Evolutionary conservation across 2,329 filamentous ascomycete species (phyloP).

Genomic region (Magnaporthiopsis rhizophila): DNA sequence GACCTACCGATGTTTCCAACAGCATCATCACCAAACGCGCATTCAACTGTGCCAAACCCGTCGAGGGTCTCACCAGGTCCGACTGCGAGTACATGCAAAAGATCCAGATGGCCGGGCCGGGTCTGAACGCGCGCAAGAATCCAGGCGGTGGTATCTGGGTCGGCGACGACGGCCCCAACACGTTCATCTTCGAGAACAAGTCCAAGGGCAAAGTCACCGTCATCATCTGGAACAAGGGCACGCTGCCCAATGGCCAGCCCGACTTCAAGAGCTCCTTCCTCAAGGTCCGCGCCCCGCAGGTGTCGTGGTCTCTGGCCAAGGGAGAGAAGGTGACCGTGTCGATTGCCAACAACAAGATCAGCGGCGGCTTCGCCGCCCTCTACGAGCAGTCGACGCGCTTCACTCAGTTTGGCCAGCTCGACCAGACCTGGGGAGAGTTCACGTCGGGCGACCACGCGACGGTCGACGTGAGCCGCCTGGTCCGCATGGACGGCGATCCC

Average conservation of each 20-base stretch:
- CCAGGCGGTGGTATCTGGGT: slow-evolving; percentile 21
- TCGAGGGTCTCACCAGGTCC: slow-evolving; percentile 14
- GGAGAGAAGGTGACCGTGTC: slow-evolving; percentile 28
- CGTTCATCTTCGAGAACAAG: slow-evolving; percentile 21
- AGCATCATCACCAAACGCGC: slow-evolving; percentile 6
- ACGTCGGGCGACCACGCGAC: slow-evolving; percentile 28
- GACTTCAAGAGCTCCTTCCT: slow-evolving; percentile 21
- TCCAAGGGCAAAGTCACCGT: slow-evolving; percentile 14
- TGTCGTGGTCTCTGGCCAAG: slow-evolving; percentile 30
- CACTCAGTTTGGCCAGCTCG: slow-evolving; percentile 28
- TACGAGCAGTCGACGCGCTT: slow-evolving; percentile 20
- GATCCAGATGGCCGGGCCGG: slow-evolving; percentile 19
- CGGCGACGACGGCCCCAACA: slow-evolving; percentile 20
- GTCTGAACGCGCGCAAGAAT: slow-evolving; percentile 16
- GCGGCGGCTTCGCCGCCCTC: slow-evolving; percentile 31
- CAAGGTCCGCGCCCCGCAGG: slow-evolving; percentile 19
- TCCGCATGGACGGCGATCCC: slow-evolving; percentile 33
- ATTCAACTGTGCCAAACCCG: slow-evolving; percentile 12
- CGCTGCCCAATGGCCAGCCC: slow-evolving; percentile 6
- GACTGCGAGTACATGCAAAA: slow-evolving; percentile 22
- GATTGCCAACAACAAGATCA: slow-evolving; percentile 23
- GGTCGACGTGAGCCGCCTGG: slow-evolving; percentile 33
- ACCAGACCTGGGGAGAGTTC: slow-evolving; percentile 36
- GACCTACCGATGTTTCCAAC: not conserved
- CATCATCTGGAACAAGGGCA: slow-evolving; percentile 18